A percentile compares a stretch with the other conserved stretches of the same genome.
These are phyloP conservation scores for Starmerella apis DNA, from an alignment of 805 yeast species.

Conservation along the genomic window DNA sequence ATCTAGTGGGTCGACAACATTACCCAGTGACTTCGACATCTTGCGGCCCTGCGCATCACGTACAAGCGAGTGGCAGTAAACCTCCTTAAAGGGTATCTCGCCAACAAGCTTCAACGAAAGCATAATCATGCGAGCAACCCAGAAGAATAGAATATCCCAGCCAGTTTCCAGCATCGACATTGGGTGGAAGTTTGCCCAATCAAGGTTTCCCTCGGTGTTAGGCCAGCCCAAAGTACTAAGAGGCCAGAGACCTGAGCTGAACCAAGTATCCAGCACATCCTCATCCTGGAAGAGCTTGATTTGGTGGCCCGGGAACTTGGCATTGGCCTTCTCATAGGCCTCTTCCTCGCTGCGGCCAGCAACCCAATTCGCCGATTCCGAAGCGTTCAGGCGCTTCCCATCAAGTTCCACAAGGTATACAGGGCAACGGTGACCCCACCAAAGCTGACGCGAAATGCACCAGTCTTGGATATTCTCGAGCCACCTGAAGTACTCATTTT, in stretches of 20 bases:
- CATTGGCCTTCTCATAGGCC: slow-evolving; percentile 70
- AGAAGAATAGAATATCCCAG: slow-evolving; percentile 98
- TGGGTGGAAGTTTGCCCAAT: slow-evolving; percentile 71
- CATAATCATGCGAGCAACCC: slow-evolving; percentile 96
- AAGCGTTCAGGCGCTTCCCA: slow-evolving; percentile 42
- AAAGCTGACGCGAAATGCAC: slow-evolving; percentile 91
- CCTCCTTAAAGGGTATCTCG: slow-evolving; percentile 84
- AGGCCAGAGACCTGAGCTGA: slow-evolving; percentile 97
- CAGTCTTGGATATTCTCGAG: slow-evolving; percentile 93
- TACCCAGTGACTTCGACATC: slow-evolving; percentile 94
- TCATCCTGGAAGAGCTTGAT: slow-evolving; percentile 74
- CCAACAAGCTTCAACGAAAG: slow-evolving; percentile 86
- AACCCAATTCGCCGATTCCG: slow-evolving; percentile 73
- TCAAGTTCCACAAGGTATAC: slow-evolving; percentile 79
- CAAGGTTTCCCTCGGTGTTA: slow-evolving; percentile 41
- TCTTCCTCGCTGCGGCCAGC: slow-evolving; percentile 78
- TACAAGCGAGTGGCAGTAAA: slow-evolving; percentile 94
- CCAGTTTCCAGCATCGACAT: slow-evolving; percentile 95
- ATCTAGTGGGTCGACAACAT: slow-evolving; percentile 91
- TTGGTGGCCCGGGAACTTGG: slow-evolving; percentile 57
- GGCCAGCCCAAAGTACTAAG: slow-evolving; percentile 98
- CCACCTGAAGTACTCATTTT: slow-evolving; percentile 92
- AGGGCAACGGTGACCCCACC: slow-evolving; percentile 99
- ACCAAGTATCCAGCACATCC: slow-evolving; percentile 98
- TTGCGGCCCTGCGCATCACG: slow-evolving; percentile 99